A percentile compares a stretch with the other conserved stretches of the same genome.
Evolutionary conservation across 352 stramenopile genomes (phyloP).

Genomic region (Pythium rishiriense): DNA sequence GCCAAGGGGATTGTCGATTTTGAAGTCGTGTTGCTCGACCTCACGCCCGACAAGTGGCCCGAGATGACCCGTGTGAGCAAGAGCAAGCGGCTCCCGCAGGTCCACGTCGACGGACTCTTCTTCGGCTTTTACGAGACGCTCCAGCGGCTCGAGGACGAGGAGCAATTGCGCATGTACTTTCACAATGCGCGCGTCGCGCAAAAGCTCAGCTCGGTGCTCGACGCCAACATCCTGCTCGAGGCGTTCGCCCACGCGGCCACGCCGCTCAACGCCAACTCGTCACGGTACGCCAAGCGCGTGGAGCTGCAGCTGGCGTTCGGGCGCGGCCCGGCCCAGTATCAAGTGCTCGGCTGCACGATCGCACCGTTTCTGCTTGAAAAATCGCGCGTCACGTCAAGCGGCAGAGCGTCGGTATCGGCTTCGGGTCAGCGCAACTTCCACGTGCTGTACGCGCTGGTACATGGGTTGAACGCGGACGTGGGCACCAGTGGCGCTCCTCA

Average conservation of each 20-base stretch:
- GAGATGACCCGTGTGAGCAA: slow-evolving; percentile 70
- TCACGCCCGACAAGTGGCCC: slow-evolving; percentile 57
- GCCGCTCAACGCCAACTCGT: slow-evolving; percentile 72
- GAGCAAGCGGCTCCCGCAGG: slow-evolving; percentile 71
- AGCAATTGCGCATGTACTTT: slow-evolving; percentile 79
- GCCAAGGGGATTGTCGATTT: slow-evolving; percentile 66
- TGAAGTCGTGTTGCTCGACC: slow-evolving; percentile 71
- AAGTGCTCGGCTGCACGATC: slow-evolving; percentile 57
- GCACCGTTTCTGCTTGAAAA: slow-evolving; percentile 71
- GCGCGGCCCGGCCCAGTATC: slow-evolving; percentile 47
- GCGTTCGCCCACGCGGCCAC: slow-evolving; percentile 71
- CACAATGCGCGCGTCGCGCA: slow-evolving; percentile 62
- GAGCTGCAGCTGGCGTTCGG: slow-evolving; percentile 52
- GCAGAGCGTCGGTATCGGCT: background rate
- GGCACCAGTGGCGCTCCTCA: background rate
- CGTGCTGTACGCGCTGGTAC: slow-evolving; percentile 68
- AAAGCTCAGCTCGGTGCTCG: slow-evolving; percentile 59
- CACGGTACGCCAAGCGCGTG: slow-evolving; percentile 68
- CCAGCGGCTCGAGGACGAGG: slow-evolving; percentile 73
- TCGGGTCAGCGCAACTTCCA: slow-evolving; percentile 58
- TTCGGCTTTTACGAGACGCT: slow-evolving; percentile 84
- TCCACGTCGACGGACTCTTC: slow-evolving; percentile 70
- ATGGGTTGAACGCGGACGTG: slow-evolving; percentile 42
- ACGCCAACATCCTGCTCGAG: slow-evolving; percentile 78
- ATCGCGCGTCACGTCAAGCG: slow-evolving; percentile 43